A percentile compares a stretch with the other conserved stretches of the same genome.
phyloP scores from a whole-genome alignment of 2,329 filamentous ascomycete genomes.

The Aspergillus versicolor region DNA sequence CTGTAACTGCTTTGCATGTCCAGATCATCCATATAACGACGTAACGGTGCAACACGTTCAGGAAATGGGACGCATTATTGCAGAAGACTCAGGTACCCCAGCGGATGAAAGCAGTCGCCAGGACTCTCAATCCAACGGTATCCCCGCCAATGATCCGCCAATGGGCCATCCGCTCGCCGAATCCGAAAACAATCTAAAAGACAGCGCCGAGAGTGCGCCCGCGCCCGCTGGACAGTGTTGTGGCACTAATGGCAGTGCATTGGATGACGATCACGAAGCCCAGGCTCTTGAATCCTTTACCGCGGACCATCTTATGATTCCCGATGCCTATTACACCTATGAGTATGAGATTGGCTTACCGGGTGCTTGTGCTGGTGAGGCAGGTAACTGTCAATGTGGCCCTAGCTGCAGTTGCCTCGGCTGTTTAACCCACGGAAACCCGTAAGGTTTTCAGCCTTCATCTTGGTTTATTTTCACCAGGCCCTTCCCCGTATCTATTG shows the following conservation, averaged over 20 bases:
- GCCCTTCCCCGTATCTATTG: neutral
- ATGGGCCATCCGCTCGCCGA: slow-evolving; percentile 23
- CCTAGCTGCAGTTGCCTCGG: slow-evolving; percentile 54
- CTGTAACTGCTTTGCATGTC: slow-evolving; percentile 48
- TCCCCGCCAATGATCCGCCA: slow-evolving; percentile 12
- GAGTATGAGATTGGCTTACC: slow-evolving; percentile 42
- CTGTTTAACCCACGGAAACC: slow-evolving; percentile 52
- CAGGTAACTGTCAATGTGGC: slow-evolving; percentile 53
- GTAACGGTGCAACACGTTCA: slow-evolving; percentile 47
- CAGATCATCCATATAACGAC: slow-evolving; percentile 47
- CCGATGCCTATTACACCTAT: slow-evolving; percentile 43
- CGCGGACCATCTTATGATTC: slow-evolving; percentile 37
- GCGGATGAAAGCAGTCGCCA: slow-evolving; percentile 23
- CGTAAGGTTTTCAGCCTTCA: slow-evolving; percentile 42
- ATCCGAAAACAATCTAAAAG: slow-evolving; percentile 15
- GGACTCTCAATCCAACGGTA: slow-evolving; percentile 20
- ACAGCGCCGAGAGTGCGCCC: slow-evolving; percentile 9
- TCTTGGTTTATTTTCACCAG: neutral
- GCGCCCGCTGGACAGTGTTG: neutral
- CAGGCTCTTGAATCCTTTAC: slow-evolving; percentile 24
- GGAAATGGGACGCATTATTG: slow-evolving; percentile 46
- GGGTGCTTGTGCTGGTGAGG: slow-evolving; percentile 46
- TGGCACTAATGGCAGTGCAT: slow-evolving; percentile 11
- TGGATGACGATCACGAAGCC: slow-evolving; percentile 27
- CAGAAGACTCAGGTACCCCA: slow-evolving; percentile 26